A percentile compares a stretch with the other conserved stretches of the same genome.
Evolutionary conservation across 768 basidiomycete genomes (phyloP).

Genomic region (Chiua virens): DNA sequence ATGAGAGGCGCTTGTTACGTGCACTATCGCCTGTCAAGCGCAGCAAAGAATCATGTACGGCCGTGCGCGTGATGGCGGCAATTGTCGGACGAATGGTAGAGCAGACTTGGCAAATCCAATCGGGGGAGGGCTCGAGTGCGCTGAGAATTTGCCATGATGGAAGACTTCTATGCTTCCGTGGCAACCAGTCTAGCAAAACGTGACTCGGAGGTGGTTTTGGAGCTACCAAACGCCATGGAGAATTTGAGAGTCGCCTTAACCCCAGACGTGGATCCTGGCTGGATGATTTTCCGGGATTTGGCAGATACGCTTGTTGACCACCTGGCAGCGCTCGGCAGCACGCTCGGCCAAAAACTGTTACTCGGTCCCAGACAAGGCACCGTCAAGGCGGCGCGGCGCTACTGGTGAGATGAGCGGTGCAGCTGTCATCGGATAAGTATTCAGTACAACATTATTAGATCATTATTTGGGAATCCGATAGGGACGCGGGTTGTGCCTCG

Average conservation of each 20-base stretch:
- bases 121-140: slow-evolving; percentile 10
- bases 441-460: slow-evolving; percentile 21
- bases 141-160: slow-evolving; percentile 26
- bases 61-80: slow-evolving; percentile 13
- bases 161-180: slow-evolving; percentile 34
- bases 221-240: slow-evolving; percentile 25
- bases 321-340: slow-evolving; percentile 25
- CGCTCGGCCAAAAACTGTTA: slow-evolving; percentile 7
- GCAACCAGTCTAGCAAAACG: slow-evolving; percentile 27
- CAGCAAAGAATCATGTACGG: slow-evolving; percentile 1
- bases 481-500: slow-evolving; percentile 26
- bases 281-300: background rate
- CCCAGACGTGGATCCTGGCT: background rate
- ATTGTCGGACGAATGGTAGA: slow-evolving; percentile 15
- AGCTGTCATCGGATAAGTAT: slow-evolving; percentile 23
- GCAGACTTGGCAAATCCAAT: slow-evolving; percentile 12
- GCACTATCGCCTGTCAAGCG: slow-evolving; percentile 9
- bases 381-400: slow-evolving; percentile 1
- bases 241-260: slow-evolving; percentile 10
- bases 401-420: slow-evolving; percentile 19
- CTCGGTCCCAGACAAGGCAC: slow-evolving; percentile 16
- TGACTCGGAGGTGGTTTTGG: slow-evolving; percentile 13
- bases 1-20: slow-evolving; percentile 11
- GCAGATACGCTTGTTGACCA: background rate
- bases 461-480: slow-evolving; percentile 31